A percentile compares a stretch with the other conserved stretches of the same genome.
Conservation (phyloP, 805 yeast species). For the Isabelozyma heimii region DNA sequence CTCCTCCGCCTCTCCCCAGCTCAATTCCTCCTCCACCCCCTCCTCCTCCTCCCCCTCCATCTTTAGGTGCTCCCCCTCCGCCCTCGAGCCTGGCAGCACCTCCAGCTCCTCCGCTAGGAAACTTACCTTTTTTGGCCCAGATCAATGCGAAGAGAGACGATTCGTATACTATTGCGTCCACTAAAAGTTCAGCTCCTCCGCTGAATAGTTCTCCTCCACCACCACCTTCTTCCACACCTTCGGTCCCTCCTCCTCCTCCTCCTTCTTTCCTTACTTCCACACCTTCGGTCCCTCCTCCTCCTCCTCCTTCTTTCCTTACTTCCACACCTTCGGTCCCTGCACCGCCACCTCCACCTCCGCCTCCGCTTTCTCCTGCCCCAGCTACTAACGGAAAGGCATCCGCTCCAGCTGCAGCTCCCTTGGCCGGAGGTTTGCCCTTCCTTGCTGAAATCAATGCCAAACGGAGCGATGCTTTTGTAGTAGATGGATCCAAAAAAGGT, state of each 20-base stretch:
- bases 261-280: constrained; percentile 10
- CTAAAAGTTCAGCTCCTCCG: constrained; percentile 7
- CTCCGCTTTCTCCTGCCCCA: constrained; percentile 12
- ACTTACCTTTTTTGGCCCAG: constrained; percentile 56
- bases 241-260: constrained; percentile 7
- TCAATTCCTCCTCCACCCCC: constrained; percentile 9
- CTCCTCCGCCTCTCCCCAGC: constrained; percentile 8
- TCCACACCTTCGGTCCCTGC: constrained; percentile 12
- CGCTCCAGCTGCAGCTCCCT: constrained; percentile 4
- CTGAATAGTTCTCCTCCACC: constrained; percentile 18
- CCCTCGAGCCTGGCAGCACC: constrained; percentile 10
- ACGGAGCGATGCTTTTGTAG: constrained; percentile 49
- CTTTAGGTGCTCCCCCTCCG: constrained; percentile 14
- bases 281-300: constrained; percentile 17
- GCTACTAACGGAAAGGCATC: constrained; percentile 2
- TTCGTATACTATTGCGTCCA: constrained; percentile 44
- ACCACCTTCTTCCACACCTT: constrained; percentile 19
- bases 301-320: constrained; percentile 9
- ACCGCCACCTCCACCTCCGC: constrained; percentile 14
- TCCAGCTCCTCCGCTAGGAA: constrained; percentile 31
- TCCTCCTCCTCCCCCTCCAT: constrained; percentile 7
- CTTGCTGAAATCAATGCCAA: constrained; percentile 56
- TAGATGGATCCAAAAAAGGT: constrained; percentile 31
- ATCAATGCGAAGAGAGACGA: constrained; percentile 57
- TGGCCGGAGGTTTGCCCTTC: constrained; percentile 52